phyloP scores from a whole-genome alignment of 2,329 filamentous ascomycete species.

The Furcasterigmium sp. region DNA sequence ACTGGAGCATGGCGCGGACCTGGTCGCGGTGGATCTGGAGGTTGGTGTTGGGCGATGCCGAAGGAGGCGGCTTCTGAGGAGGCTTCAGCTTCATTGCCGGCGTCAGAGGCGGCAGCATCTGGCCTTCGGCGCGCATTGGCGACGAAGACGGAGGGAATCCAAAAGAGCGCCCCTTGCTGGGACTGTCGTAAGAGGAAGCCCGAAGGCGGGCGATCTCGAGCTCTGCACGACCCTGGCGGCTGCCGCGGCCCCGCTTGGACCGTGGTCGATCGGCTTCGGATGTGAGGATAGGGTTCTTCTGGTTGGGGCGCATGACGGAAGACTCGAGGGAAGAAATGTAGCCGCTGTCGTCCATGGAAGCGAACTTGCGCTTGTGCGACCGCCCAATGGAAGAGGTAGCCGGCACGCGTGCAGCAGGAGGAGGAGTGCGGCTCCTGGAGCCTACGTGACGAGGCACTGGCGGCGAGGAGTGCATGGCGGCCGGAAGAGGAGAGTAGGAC shows the following conservation, averaged over 20 bases:
- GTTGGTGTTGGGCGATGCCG: conserved; percentile 89
- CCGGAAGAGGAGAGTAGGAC: conserved; percentile 65
- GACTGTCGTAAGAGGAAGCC: conserved; percentile 89
- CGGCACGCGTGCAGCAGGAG: conserved; percentile 57
- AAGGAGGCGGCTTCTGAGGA: conserved; percentile 55
- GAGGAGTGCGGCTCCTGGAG: conserved; percentile 68
- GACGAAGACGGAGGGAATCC: conserved; percentile 60
- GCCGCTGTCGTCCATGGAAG: conserved; percentile 83
- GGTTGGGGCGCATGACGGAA: conserved; percentile 71
- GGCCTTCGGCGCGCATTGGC: conserved; percentile 56
- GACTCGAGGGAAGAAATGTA: conserved; percentile 97
- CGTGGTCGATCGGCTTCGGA: conserved; percentile 76
- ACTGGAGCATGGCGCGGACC: conserved; percentile 76
- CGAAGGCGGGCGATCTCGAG: conserved; percentile 92
- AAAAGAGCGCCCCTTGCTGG: conserved; percentile 61
- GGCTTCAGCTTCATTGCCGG: conserved; percentile 77
- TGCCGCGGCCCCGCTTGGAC: conserved; percentile 56
- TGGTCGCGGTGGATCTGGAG: conserved; percentile 81
- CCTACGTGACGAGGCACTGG: conserved; percentile 61
- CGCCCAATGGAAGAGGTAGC: conserved; percentile 56
- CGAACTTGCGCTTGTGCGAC: conserved; percentile 70
- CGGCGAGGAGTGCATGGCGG: conserved; percentile 83
- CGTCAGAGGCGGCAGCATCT: conserved; percentile 72
- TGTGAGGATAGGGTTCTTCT: conserved; percentile 59
- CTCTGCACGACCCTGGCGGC: conserved; percentile 67